phyloP scores from a whole-genome alignment of 2,329 filamentous ascomycete genomes.

The Ilyonectria robusta region DNA sequence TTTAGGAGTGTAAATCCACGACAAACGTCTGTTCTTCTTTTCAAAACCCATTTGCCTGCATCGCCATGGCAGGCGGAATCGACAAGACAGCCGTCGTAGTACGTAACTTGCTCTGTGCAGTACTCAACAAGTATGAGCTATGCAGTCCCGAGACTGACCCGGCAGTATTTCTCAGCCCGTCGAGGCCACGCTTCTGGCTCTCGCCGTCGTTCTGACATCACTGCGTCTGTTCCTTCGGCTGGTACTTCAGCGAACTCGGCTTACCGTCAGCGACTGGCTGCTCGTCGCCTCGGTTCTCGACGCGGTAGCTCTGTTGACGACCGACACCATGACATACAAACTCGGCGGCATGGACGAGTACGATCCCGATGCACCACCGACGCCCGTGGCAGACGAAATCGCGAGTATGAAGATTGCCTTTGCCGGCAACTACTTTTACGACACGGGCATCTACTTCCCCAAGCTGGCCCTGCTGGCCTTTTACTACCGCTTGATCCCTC shows the following conservation, averaged over 20 bases:
- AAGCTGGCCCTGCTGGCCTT: constrained; percentile 48
- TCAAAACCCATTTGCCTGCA: background rate
- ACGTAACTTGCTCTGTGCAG: background rate
- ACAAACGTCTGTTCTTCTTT: background rate
- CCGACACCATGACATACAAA: constrained; percentile 47
- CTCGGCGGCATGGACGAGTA: constrained; percentile 48
- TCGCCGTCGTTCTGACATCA: constrained; percentile 41
- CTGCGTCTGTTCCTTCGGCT: constrained; percentile 46
- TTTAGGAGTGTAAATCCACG: background rate
- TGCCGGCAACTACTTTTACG: constrained; percentile 52
- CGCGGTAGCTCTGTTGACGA: constrained; percentile 45
- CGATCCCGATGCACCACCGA: constrained; percentile 34
- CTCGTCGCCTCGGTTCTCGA: constrained; percentile 45
- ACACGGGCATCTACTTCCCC: constrained; percentile 49
- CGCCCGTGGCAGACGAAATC: constrained; percentile 35
- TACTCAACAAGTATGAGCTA: constrained; percentile 3
- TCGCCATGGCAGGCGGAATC: constrained; percentile 3
- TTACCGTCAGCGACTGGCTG: constrained; percentile 51
- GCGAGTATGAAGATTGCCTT: constrained; percentile 46
- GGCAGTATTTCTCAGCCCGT: constrained; percentile 43
- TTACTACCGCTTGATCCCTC: constrained; percentile 48
- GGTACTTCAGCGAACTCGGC: constrained; percentile 39
- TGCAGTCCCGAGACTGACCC: background rate
- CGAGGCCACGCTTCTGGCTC: constrained; percentile 44
- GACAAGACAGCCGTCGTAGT: constrained; percentile 9